A percentile compares a stretch with the other conserved stretches of the same genome.
phyloP scores from a whole-genome alignment of 139 green algal species.

The Coccomyxa sp. region DNA sequence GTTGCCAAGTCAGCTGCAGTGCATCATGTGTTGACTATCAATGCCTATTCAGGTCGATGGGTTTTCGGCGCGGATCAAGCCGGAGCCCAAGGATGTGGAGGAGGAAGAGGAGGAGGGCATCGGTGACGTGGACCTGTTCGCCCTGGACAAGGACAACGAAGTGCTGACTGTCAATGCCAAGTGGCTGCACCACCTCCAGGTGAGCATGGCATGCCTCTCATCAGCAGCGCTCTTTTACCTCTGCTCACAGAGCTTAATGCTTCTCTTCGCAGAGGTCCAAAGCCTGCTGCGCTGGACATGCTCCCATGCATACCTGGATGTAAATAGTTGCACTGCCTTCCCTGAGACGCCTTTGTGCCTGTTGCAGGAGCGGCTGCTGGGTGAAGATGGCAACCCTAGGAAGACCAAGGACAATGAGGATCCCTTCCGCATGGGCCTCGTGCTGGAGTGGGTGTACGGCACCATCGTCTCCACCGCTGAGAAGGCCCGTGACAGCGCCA shows the following conservation, averaged over 20 bases:
- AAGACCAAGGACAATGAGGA: conserved; percentile 60
- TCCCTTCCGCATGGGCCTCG: conserved; percentile 55
- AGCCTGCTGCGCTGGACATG: neutral
- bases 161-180: conserved; percentile 68
- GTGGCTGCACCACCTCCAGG: conserved; percentile 75
- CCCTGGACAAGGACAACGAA: conserved; percentile 36
- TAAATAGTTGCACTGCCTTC: too few relatives aligned
- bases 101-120: conserved; percentile 67
- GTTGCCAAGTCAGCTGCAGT: too few relatives aligned
- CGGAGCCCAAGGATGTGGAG: conserved; percentile 61
- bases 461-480: conserved; percentile 85
- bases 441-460: conserved; percentile 88
- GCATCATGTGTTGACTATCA: too few relatives aligned
- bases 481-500: conserved; percentile 77
- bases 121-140: conserved; percentile 84
- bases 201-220: neutral
- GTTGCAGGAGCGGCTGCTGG: conserved; percentile 53
- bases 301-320: too few relatives aligned
- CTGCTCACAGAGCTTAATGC: neutral
- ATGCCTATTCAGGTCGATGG: conserved; percentile 51
- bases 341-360: too few relatives aligned
- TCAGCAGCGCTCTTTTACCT: neutral
- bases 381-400: conserved; percentile 75
- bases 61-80: conserved; percentile 62
- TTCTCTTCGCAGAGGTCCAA: neutral